Conservation (phyloP, 75 land plant genomes). For the Selaginella moellendorffii region DNA sequence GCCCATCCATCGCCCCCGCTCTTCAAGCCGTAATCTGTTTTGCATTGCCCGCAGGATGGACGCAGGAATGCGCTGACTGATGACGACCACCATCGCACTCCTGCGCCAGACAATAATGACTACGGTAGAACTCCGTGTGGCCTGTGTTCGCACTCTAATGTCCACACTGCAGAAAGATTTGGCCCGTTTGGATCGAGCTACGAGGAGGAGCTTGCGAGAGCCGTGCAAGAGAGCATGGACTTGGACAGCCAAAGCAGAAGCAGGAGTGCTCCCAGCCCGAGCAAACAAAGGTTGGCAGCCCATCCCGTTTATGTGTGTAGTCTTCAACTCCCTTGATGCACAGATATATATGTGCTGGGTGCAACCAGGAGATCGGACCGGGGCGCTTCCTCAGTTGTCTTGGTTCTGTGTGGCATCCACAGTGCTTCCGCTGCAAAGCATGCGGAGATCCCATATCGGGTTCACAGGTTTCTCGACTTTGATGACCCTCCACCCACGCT, state of each 20-base stretch:
- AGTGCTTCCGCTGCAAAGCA: conserved; percentile 64
- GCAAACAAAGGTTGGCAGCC: neutral
- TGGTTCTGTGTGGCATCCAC: conserved; percentile 77
- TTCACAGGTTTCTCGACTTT: conserved; percentile 39
- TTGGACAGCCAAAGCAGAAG: conserved; percentile 10
- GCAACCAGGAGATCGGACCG: conserved; percentile 58
- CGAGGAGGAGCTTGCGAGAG: conserved; percentile 70
- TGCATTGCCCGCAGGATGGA: neutral
- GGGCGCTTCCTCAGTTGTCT: conserved; percentile 72
- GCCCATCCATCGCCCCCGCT: neutral
- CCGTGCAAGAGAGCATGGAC: conserved; percentile 64
- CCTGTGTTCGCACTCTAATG: too few species aligned
- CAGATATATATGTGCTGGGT: conserved; percentile 68
- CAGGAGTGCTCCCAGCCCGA: neutral
- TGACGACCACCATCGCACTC: too few species aligned
- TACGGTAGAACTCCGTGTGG: neutral
- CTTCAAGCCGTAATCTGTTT: too few species aligned
- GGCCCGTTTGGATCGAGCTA: neutral
- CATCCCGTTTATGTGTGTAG: conserved; percentile 28
- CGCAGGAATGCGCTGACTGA: neutral
- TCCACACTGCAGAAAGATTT: neutral
- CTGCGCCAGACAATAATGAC: neutral
- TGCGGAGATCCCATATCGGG: conserved; percentile 66
- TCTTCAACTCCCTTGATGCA: conserved; percentile 5
- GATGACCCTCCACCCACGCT: neutral